Percentiles rank a stretch among this genome's conserved stretches.
Evolutionary conservation across 305 asterid genomes (phyloP).

Genomic region (Nicotiana rustica): DNA sequence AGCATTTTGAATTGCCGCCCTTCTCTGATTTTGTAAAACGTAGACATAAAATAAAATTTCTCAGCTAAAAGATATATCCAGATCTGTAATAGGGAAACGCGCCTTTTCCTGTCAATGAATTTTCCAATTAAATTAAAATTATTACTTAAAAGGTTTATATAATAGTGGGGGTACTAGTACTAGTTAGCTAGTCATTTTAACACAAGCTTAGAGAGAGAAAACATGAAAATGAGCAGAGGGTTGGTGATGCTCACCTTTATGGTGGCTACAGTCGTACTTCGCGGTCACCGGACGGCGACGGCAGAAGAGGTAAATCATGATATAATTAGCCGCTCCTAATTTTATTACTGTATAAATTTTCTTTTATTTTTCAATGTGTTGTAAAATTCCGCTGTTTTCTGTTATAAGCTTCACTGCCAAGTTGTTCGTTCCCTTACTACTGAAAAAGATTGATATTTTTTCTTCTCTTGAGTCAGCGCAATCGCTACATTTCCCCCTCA

Average conservation of each 20-base stretch:
- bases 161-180: neutral
- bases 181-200: neutral
- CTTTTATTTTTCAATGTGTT: neutral
- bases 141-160: neutral
- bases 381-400: too few species aligned
- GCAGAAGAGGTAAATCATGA: neutral
- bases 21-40: too few species aligned
- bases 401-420: too few species aligned
- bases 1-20: neutral
- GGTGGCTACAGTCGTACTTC: neutral
- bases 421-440: too few species aligned
- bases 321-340: neutral
- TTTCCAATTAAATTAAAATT: neutral
- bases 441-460: too few species aligned
- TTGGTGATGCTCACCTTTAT: neutral
- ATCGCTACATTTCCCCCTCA: too few species aligned
- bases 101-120: neutral
- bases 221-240: neutral
- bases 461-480: too few species aligned
- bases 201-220: neutral
- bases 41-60: too few species aligned
- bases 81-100: neutral
- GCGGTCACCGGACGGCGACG: neutral
- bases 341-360: neutral
- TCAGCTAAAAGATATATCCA: neutral